Evolutionary conservation across 179 eudicot genomes (phyloP), one percentile per base, ranked within the genome.

Genomic region (Silene coronaria): DNA sequence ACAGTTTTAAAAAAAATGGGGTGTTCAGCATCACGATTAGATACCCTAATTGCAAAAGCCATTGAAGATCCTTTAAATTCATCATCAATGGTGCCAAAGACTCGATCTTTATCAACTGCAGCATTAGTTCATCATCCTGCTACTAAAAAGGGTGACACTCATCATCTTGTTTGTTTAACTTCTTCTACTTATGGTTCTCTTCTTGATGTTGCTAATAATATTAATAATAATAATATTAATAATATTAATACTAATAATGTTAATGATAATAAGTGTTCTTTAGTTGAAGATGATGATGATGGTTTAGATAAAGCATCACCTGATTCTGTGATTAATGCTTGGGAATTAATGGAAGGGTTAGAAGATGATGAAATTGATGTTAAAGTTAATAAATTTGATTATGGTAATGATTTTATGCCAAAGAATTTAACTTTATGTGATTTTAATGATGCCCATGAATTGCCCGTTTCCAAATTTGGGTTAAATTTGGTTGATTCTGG

Each of bases 291-390:
- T 7, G 78, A 53, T 7, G 78, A 53, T 28, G 73, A 22, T 4
- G 63, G 70, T 46, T 69, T 62, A 32, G 78, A 70, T 11, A 24
- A 74, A 0, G 80, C 84, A 0, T 91, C 98, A 0, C 95, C 97
- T 16, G 96, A 92, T 70, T 89, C 97, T 14, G 99, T 95, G 1
- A 96, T 96, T 84, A 93, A 96, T 82, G 91, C 99, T 14, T 96
- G 99, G 99, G 99, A 93, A 77, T 93, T 96, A 76, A 96, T 96
- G 99, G 97, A 91, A 83, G 99, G 92, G 32, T 93, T 96, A 42
- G 96, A 93, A 74, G 88, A 82, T 6, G 87, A 81, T 3, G 85
- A 73, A 0, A 76, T 75, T 27, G 79, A 88, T 2, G 77, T 59
- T 45, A 69, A 63, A 17, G 16, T 14, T 62, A 70, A 23, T 28